Base-by-base conservation (phyloP, 768 basidiomycete species). In the Psilocybe tampanensis region DNA sequence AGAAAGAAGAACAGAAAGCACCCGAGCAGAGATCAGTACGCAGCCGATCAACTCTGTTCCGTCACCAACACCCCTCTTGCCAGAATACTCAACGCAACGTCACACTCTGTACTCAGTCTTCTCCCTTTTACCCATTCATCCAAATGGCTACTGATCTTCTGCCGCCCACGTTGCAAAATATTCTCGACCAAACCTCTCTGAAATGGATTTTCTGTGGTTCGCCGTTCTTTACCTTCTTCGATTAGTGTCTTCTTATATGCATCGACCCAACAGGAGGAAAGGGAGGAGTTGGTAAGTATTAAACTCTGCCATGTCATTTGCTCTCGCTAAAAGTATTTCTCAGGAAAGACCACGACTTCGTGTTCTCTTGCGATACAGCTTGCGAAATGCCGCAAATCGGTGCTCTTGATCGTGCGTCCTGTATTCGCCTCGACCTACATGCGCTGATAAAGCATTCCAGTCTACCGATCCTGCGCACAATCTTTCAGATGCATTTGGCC, bases 401-500 rank as follows among this genome's bases (percentile, higher is more conserved):
- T 99, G 33, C 83, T 99, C 4, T 84, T 99, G 62, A 98, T 99
- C 68, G 96, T 94, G 70, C 67, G 92, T 79, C 23, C 18, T 41
- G 36, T n/a, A 41, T 41, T 21, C 24, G 7, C 19, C 24, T 22
- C 19, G 15, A 33, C 26, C 4, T 24, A 19, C 49, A 17, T n/a
- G 42, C 24, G 8, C 33, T 59, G 23, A 51, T 33, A 9, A 39
- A 50, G 22, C 15, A 22, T 47, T 29, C 29, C 59, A 97, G 94
- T 98, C 96, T 8, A 99, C 97, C 8, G 97, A 99, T 74, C 97
- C 97, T n/a, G 97, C 97, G 34, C 97, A 99, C 80, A 99, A 99
- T 74, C 78, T 99, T 41, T 98, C 95, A 9, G 96, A 99, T 74
- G 94, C 97, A 15, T 98, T 98, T 72, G 92, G 94, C 19, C 97